Percentiles rank a stretch among this genome's conserved stretches.
phyloP scores from a whole-genome alignment of 345 rosid genomes.

The Camelina neglecta region DNA sequence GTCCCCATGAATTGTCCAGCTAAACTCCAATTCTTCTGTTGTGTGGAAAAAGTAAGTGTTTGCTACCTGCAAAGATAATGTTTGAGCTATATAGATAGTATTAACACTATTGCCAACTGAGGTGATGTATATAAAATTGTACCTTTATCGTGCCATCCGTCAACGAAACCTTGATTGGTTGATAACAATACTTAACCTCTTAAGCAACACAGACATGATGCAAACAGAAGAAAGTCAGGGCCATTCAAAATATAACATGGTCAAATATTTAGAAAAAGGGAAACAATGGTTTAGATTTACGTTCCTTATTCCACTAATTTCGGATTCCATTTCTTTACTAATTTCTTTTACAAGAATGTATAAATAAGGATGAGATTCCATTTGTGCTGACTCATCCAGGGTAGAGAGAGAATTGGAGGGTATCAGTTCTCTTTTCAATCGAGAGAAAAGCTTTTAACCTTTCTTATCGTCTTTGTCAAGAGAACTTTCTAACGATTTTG shows the following conservation, averaged over 20 bases:
- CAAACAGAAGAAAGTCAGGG: conserved; percentile 37
- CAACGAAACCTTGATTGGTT: conserved; percentile 76
- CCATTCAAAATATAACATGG: conserved; percentile 8
- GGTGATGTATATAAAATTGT: conserved; percentile 17
- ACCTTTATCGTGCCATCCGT: conserved; percentile 64
- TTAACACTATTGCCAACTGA: conserved; percentile 10
- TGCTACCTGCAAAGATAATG: conserved; percentile 64
- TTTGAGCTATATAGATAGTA: conserved; percentile 31
- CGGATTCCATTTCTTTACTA: not conserved
- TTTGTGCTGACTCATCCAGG: too few relatives aligned
- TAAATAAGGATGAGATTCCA: conserved; percentile 9
- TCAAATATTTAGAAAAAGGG: not conserved
- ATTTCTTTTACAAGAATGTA: conserved; percentile 3
- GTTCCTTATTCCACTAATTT: not conserved
- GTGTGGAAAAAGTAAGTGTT: conserved; percentile 69
- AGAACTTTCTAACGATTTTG: not conserved
- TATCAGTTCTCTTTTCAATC: not conserved
- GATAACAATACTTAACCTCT: conserved; percentile 92
- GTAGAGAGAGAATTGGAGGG: not conserved
- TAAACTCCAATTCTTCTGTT: conserved; percentile 72
- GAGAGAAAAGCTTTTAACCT: not conserved
- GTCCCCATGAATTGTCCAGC: conserved; percentile 77
- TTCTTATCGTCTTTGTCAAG: conserved; percentile 2
- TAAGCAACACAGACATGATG: conserved; percentile 45
- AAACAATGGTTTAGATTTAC: not conserved